phyloP scores from a whole-genome alignment of 2,329 filamentous ascomycete genomes.

The Diaporthe capsici region DNA sequence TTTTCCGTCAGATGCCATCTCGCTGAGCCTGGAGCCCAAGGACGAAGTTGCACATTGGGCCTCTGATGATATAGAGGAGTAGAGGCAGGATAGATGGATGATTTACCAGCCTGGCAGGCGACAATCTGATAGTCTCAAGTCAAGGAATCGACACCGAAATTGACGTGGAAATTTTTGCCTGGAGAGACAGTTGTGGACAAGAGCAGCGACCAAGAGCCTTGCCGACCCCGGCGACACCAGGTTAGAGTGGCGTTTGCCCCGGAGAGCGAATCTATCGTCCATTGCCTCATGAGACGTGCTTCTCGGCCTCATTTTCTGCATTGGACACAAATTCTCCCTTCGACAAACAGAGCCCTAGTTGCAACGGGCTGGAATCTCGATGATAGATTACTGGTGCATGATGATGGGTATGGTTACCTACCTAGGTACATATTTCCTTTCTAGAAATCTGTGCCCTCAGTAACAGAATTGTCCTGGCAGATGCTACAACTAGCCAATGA shows the following conservation, averaged over 20 bases:
- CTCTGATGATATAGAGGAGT: neutral
- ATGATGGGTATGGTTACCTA: neutral
- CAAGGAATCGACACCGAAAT: neutral
- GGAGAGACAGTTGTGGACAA: neutral
- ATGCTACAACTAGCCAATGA: neutral
- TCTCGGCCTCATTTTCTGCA: neutral
- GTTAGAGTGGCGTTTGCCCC: neutral
- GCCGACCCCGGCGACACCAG: neutral
- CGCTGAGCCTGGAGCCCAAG: neutral
- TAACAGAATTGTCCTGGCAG: neutral
- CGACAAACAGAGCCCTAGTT: no score
- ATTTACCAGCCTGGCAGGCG: neutral
- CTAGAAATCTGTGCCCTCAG: neutral
- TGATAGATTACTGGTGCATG: no score
- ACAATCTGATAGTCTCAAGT: neutral
- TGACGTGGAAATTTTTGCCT: neutral
- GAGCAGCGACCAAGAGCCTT: neutral
- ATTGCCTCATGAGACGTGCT: neutral
- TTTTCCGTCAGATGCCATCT: neutral
- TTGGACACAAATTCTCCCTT: neutral
- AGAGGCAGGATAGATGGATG: neutral
- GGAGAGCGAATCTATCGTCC: rapidly evolving
- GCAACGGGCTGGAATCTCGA: neutral
- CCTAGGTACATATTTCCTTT: rapidly evolving
- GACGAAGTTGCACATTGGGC: neutral